phyloP scores from a whole-genome alignment of 768 basidiomycete genomes.

The Collybia mongolica region DNA sequence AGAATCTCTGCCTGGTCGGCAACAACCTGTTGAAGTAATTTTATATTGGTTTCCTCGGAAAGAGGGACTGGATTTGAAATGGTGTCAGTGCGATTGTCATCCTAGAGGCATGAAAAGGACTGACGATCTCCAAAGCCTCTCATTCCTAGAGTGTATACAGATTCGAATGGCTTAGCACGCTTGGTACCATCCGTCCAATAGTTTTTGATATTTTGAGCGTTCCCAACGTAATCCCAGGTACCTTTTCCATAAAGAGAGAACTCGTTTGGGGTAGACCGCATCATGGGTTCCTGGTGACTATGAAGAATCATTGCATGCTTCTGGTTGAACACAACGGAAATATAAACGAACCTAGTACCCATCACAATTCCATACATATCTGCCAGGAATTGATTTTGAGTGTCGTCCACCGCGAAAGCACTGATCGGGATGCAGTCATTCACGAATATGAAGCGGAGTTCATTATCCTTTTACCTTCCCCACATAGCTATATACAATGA shows the following conservation, averaged over 20 bases:
- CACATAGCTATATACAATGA: slow-evolving; percentile 32
- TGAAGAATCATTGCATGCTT: background rate
- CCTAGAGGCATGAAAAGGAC: slow-evolving; percentile 9
- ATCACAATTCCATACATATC: slow-evolving; percentile 68
- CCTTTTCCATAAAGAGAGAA: slow-evolving; percentile 58
- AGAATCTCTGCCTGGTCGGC: slow-evolving; percentile 63
- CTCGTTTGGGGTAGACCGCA: slow-evolving; percentile 67
- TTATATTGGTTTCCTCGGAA: slow-evolving; percentile 46
- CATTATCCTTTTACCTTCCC: slow-evolving; percentile 26
- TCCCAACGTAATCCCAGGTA: slow-evolving; percentile 61
- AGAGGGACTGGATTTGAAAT: slow-evolving; percentile 41
- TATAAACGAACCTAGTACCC: slow-evolving; percentile 52
- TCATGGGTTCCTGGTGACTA: slow-evolving; percentile 75
- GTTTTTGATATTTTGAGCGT: slow-evolving; percentile 51
- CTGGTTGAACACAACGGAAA: background rate
- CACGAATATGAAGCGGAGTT: background rate
- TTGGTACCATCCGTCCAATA: slow-evolving; percentile 64
- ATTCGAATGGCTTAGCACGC: slow-evolving; percentile 59
- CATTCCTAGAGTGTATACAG: slow-evolving; percentile 69
- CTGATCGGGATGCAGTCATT: slow-evolving; percentile 15
- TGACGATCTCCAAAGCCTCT: slow-evolving; percentile 57
- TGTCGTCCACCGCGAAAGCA: slow-evolving; percentile 59
- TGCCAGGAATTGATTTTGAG: slow-evolving; percentile 59
- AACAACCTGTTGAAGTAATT: slow-evolving; percentile 54
- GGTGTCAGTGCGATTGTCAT: background rate